Evolutionary conservation across 805 yeast genomes (phyloP).

Genomic region (Sugiyamaella qingdaonensis): DNA sequence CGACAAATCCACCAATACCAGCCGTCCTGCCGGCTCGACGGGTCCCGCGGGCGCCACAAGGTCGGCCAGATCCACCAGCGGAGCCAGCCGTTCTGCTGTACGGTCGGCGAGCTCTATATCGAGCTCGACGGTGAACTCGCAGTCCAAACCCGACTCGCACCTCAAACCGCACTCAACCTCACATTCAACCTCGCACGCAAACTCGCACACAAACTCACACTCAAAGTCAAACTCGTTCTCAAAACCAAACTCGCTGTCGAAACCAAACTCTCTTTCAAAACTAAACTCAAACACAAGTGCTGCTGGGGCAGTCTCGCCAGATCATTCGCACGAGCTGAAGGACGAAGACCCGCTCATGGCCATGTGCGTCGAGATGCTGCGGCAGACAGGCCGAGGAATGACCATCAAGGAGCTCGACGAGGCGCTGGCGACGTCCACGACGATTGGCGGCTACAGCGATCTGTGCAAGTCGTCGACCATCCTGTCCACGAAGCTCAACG

Average conservation of each 20-base stretch:
- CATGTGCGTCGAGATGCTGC: constrained; percentile 25
- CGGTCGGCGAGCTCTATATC: too few species aligned
- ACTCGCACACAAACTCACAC: too few species aligned
- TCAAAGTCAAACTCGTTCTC: neutral
- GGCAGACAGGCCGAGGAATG: constrained; percentile 22
- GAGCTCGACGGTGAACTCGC: too few species aligned
- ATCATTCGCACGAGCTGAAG: neutral
- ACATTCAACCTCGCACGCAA: too few species aligned
- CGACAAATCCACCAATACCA: neutral
- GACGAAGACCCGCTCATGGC: constrained; percentile 21
- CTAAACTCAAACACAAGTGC: too few species aligned
- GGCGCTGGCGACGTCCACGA: constrained; percentile 10
- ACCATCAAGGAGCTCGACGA: constrained; percentile 30
- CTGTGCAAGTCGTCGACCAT: constrained; percentile 30
- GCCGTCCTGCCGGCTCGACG: too few species aligned
- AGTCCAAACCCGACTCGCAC: too few species aligned
- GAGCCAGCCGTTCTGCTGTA: too few species aligned
- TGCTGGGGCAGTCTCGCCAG: neutral
- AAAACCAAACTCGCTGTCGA: neutral
- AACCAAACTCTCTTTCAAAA: too few species aligned
- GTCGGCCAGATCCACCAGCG: too few species aligned
- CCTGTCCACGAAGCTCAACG: constrained; percentile 32
- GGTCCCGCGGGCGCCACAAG: too few species aligned
- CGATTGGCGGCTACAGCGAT: constrained; percentile 14
- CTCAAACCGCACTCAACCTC: too few species aligned